These are phyloP conservation scores for Parachlorella kessleri DNA, from an alignment of 139 green algal species.

Conservation along the genomic window DNA sequence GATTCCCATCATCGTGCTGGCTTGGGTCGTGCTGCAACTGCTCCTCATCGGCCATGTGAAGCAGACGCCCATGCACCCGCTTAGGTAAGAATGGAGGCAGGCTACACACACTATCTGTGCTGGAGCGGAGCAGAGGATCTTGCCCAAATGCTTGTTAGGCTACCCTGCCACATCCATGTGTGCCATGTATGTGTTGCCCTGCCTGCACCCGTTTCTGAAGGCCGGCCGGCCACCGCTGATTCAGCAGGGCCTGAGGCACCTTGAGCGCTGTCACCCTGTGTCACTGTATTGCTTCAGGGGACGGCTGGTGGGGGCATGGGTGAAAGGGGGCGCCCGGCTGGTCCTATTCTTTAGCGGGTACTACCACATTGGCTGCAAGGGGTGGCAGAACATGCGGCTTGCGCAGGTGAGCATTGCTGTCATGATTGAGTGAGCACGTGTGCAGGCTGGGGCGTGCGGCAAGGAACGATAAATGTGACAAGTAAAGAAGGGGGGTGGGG, in stretches of 20 bases:
- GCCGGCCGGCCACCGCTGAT: neutral
- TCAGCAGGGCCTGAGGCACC: neutral
- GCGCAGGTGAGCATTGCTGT: slow-evolving; percentile 11
- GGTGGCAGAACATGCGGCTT: slow-evolving; percentile 24
- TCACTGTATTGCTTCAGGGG: neutral
- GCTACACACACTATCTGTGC: neutral
- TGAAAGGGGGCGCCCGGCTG: neutral
- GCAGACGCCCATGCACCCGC: slow-evolving; percentile 25
- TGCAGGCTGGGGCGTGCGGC: neutral
- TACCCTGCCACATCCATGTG: neutral
- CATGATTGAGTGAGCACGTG: neutral
- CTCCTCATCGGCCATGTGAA: slow-evolving; percentile 23
- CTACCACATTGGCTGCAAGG: neutral
- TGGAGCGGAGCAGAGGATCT: too few species aligned
- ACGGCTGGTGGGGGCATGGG: neutral
- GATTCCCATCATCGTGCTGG: neutral
- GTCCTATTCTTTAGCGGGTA: neutral
- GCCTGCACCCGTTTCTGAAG: neutral
- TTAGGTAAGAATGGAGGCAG: neutral
- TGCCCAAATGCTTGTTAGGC: too few species aligned
- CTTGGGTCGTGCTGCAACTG: slow-evolving; percentile 25
- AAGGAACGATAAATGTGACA: neutral
- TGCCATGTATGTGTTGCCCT: neutral
- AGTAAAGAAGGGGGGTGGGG: too few species aligned
- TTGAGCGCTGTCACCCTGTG: neutral